Conservation (phyloP, 495 filamentous ascomycete genomes). For the Terfezia boudieri region DNA sequence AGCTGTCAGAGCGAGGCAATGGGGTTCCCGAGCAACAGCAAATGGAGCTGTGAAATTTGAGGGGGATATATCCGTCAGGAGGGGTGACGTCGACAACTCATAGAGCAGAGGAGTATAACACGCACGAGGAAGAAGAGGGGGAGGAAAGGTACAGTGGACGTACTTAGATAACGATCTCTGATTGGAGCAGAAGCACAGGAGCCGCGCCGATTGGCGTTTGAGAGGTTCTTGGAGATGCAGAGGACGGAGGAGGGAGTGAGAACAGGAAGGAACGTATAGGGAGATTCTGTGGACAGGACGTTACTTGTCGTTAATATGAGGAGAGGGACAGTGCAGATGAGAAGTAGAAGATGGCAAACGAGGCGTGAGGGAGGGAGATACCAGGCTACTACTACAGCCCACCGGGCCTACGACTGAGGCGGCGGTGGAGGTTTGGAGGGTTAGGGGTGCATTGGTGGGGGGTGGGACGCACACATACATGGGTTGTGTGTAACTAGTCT, state of each 20-base stretch:
- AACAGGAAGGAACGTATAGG: not conserved
- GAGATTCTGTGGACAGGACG: not conserved
- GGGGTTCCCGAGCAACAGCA: not conserved
- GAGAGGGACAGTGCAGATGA: slow-evolving; percentile 16
- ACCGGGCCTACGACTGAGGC: not conserved
- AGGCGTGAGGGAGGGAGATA: not conserved
- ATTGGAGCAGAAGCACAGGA: not conserved
- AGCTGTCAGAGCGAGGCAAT: not conserved
- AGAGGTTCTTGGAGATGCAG: not conserved
- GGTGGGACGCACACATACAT: too few relatives aligned
- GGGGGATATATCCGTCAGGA: not conserved
- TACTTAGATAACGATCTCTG: not conserved
- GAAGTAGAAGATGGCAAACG: slow-evolving; percentile 17
- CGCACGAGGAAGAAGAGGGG: not conserved
- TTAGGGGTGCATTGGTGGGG: too few relatives aligned
- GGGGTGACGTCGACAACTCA: not conserved
- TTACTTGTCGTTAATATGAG: not conserved
- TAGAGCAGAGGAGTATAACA: not conserved
- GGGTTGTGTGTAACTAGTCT: too few relatives aligned
- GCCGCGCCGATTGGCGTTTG: not conserved
- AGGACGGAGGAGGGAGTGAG: not conserved
- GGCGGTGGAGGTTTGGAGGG: not conserved
- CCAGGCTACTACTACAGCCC: not conserved
- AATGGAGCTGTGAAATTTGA: not conserved
- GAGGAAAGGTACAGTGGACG: not conserved